Evolutionary conservation across 805 yeast genomes (phyloP).

Genomic region (Torulaspora maleeae): DNA sequence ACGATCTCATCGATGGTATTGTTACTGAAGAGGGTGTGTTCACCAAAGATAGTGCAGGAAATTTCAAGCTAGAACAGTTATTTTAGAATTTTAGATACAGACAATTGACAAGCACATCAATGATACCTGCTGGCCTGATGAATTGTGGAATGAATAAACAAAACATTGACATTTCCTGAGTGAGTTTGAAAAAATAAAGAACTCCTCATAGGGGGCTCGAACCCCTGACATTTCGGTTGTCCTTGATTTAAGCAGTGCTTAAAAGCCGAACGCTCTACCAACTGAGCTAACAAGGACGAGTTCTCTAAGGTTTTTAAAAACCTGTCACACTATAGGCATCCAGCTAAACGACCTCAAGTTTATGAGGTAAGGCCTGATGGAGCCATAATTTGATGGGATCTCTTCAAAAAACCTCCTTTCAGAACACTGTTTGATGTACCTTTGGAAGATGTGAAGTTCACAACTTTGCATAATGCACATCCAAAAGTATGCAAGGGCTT

Average conservation of each 20-base stretch:
- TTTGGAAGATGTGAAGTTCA: too few relatives aligned
- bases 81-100: slow-evolving; percentile 11
- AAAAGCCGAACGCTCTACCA: slow-evolving; percentile 70
- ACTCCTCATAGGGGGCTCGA: slow-evolving; percentile 51
- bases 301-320: too few relatives aligned
- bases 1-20: slow-evolving; percentile 75
- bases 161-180: background rate
- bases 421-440: too few relatives aligned
- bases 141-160: background rate
- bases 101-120: background rate
- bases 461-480: too few relatives aligned
- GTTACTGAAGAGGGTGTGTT: slow-evolving; percentile 74
- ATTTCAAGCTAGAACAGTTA: slow-evolving; percentile 41
- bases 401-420: too few relatives aligned
- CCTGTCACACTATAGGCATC: too few relatives aligned
- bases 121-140: background rate
- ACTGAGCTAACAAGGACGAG: slow-evolving; percentile 58
- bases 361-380: too few relatives aligned
- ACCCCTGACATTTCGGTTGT: slow-evolving; percentile 47
- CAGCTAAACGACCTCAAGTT: too few relatives aligned
- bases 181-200: slow-evolving; percentile 23
- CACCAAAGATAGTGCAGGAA: slow-evolving; percentile 47
- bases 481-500: too few relatives aligned
- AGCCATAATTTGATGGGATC: too few relatives aligned
- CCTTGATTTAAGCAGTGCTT: slow-evolving; percentile 39